Base-by-base conservation (phyloP, 306 rosid species). In the Prinsepia uniflora region DNA sequence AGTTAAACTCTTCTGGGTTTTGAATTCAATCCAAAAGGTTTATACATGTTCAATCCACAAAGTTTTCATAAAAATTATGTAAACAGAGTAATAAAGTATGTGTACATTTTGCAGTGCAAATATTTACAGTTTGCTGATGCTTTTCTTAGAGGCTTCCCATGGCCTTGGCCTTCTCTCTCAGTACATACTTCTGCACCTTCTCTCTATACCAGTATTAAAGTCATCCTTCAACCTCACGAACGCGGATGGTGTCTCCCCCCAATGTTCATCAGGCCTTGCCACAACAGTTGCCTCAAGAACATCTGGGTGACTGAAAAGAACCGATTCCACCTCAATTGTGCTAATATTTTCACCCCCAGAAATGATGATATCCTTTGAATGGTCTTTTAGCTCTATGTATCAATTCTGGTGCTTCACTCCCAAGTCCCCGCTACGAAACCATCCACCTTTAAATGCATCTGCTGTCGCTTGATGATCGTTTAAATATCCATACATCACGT, bases 161-260 rank as follows among this genome's bases (percentile, higher is more conserved):
- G 44, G 84, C 85, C 80, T 80, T 90, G 2, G 98, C 89, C 73
- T 82, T 86, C 74, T 85, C 83, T 76, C 80, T 81, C 10, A 93
- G 78, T 56, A 83, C 75, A 83, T 40, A 86, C 59, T 93, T 93
- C 56, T 88, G 96, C 15, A 80, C 86, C 83, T 93, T 93, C 30
- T 96, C 63, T 84, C 82, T 46, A 64, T 81, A 18, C 74, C 79
- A 4, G 83, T 82, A 65, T 42, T 79, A 30, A 10, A 49, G 0
- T 88, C 96, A 20, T 86, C 91, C 81, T 90, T 93, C 57, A 93
- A 44, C 81, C 85, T 93, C 74, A 90, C 93, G 72, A 90, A 93
- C 19, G 98, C 98, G 77, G 93, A 90, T 5, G 95, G 89, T 14
- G 92, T 86, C 86, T 92, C 98, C 45, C 98, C 98, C 98, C 96